Conservation (phyloP, 2,329 filamentous ascomycete species). For the Neopestalotiopsis clavispora region DNA sequence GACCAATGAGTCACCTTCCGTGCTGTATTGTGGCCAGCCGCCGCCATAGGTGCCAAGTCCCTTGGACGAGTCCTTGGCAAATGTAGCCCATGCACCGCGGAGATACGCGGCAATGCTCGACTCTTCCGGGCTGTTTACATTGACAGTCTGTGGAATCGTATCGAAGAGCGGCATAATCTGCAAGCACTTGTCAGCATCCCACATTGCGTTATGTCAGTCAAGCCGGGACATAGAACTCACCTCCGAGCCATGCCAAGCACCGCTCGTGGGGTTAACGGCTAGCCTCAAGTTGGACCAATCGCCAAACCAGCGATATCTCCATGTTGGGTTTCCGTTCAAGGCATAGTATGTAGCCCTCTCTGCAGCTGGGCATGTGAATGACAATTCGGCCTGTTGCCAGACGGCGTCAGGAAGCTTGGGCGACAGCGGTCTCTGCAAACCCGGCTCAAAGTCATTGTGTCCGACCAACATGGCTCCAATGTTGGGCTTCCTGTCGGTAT, state of each 20-base stretch:
- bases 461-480: neutral
- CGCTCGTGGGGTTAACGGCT: constrained; percentile 1
- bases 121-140: constrained; percentile 4
- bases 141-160: constrained; percentile 3
- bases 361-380: constrained; percentile 14
- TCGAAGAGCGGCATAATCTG: constrained; percentile 10
- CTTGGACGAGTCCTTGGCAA: constrained; percentile 11
- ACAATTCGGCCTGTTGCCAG: constrained; percentile 12
- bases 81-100: constrained; percentile 15
- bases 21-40: constrained; percentile 16
- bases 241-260: constrained; percentile 17
- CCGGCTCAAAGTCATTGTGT: constrained; percentile 13
- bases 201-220: too few species aligned
- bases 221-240: neutral
- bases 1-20: constrained; percentile 8
- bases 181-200: neutral
- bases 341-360: neutral
- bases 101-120: constrained; percentile 4
- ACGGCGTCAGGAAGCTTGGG: neutral
- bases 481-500: neutral
- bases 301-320: constrained; percentile 17
- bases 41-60: neutral
- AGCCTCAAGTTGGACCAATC: constrained; percentile 11
- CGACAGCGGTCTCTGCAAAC: neutral
- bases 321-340: constrained; percentile 13